Base-by-base conservation (phyloP, 2,329 filamentous ascomycete species). In the Aurifilum marmelostoma region DNA sequence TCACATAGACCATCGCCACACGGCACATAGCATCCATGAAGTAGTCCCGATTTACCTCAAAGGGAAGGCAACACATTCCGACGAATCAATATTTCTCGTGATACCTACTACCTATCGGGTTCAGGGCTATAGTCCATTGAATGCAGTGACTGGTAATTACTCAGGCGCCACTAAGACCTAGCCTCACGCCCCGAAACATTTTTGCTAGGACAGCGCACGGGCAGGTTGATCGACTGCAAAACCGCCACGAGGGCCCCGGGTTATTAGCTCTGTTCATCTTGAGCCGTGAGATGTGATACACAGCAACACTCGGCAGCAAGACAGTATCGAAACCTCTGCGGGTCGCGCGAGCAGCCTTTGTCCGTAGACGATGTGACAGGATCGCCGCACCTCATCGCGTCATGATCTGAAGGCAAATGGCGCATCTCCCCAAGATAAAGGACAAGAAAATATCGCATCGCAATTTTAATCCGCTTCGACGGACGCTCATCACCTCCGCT, bases 381-480 rank as follows among this genome's bases (percentile, higher is more conserved):
- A 59, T 37, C 56, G 56, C 29, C 29, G 56, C 56, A 24, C 29
- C 9, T 24, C 56, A 59, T 37, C 29, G 32, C 29, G 37, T 62
- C 59, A 62, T 43, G n/a, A 21, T 43, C 56, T n/a, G 18, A 37
- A n/a, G n/a, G 37, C 58, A 39, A 62, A 29, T 29, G 24, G 14
- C n/a, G 6, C 39, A 12, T 43, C 21, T 29, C 24, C 29, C 8
- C 5, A 24, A 56, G n/a, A n/a, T n/a, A n/a, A n/a, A 56, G 16
- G 24, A 7, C 16, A 14, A 21, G 14, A 39, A 27, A 43, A 16
- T 18, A 43, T 41, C 59, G 37, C 59, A 62, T 47, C 61, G 61
- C 61, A 63, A 63, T 63, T 12, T 63, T 47, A 63, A 29, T 50
- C 24, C 41, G 24, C 39, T 34, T 27, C 61, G 29, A 32, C 61